phyloP scores from a whole-genome alignment of 1,284 basidiomycete species.

The Trametes hirsuta region DNA sequence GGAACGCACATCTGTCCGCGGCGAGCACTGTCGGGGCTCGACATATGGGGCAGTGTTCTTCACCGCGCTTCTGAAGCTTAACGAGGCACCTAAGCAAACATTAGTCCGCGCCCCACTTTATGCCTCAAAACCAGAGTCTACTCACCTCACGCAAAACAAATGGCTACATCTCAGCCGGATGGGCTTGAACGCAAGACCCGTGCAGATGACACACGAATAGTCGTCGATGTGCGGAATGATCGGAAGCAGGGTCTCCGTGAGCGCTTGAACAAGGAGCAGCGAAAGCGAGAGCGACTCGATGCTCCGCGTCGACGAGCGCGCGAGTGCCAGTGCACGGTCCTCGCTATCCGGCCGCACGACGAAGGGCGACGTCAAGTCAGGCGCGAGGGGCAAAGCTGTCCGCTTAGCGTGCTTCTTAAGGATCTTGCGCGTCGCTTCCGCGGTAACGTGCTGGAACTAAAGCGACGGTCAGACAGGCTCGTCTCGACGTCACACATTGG shows the following conservation, averaged over 20 bases:
- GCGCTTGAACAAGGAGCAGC: conserved; percentile 81
- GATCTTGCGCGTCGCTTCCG: conserved; percentile 89
- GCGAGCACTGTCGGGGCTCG: conserved; percentile 74
- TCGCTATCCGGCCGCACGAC: conserved; percentile 10
- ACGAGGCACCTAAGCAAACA: conserved; percentile 70
- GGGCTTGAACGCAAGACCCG: conserved; percentile 85
- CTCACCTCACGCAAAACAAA: conserved; percentile 85
- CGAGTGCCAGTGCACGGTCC: conserved; percentile 13
- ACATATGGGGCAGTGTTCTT: conserved; percentile 87
- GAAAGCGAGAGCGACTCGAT: conserved; percentile 53
- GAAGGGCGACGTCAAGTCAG: conserved; percentile 32
- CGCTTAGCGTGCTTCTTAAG: conserved; percentile 96
- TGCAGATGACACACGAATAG: conserved; percentile 79
- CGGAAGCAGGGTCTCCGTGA: conserved; percentile 86
- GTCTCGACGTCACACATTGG: not conserved
- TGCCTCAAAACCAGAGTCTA: not conserved
- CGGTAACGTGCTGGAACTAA: conserved; percentile 83
- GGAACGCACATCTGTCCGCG: conserved; percentile 72
- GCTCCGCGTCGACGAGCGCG: conserved; percentile 11
- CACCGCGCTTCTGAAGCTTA: conserved; percentile 89
- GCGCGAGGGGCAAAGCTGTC: conserved; percentile 64
- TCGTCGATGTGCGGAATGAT: conserved; percentile 85
- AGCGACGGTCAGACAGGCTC: not conserved
- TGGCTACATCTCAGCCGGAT: conserved; percentile 86
- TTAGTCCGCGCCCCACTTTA: too few species aligned